Conservation (phyloP, 768 basidiomycete species). For the Xerocomellus chrysenteron region DNA sequence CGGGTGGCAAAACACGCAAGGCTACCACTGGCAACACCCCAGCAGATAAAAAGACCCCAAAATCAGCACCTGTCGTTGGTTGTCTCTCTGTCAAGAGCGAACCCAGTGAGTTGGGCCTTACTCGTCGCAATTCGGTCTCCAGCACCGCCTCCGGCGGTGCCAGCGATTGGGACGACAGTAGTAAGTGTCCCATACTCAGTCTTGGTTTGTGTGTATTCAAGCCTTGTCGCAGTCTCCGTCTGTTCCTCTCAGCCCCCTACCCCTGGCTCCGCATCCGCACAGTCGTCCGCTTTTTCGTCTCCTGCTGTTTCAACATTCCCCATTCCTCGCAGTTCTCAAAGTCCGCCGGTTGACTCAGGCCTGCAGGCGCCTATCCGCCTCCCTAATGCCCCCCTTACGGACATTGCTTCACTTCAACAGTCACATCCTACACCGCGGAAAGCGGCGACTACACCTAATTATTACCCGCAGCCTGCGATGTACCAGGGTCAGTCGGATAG, state of each 20-base stretch:
- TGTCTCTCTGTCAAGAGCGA: slow-evolving; percentile 61
- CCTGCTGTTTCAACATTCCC: slow-evolving; percentile 60
- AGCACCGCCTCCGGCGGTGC: slow-evolving; percentile 47
- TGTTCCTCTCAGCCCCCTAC: slow-evolving; percentile 36
- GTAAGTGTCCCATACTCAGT: slow-evolving; percentile 40
- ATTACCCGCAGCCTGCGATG: slow-evolving; percentile 31
- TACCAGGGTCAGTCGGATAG: slow-evolving; percentile 31
- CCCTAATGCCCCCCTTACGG: slow-evolving; percentile 69
- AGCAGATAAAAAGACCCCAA: slow-evolving; percentile 33
- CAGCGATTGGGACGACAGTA: slow-evolving; percentile 83
- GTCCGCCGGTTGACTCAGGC: slow-evolving; percentile 50
- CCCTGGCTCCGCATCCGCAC: slow-evolving; percentile 51
- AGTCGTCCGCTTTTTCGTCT: slow-evolving; percentile 66
- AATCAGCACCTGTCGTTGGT: slow-evolving; percentile 37
- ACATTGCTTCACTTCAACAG: slow-evolving; percentile 56
- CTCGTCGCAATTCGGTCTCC: slow-evolving; percentile 63
- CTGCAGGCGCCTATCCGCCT: slow-evolving; percentile 54
- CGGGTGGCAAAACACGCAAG: slow-evolving; percentile 82
- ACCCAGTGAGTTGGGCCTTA: slow-evolving; percentile 49
- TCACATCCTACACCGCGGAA: slow-evolving; percentile 35
- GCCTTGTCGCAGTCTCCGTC: slow-evolving; percentile 22
- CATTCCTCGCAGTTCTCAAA: slow-evolving; percentile 55
- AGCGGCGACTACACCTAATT: slow-evolving; percentile 31
- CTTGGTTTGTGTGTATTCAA: background rate
- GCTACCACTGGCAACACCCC: slow-evolving; percentile 15